Conservation (phyloP, 2,329 filamentous ascomycete species). For the Erysiphe pisi region DNA sequence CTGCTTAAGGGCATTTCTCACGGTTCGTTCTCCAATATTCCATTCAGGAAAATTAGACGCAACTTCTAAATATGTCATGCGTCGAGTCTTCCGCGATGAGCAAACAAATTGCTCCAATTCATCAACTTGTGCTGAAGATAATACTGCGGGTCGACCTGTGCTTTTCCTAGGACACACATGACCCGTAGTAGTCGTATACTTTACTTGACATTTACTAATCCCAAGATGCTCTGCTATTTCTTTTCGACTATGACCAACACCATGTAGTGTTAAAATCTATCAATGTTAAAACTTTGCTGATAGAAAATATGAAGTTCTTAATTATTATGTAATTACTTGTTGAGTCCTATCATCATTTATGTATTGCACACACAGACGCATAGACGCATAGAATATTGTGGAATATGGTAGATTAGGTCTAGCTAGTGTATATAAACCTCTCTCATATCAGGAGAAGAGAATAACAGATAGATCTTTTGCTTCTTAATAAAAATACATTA, state of each 20-base stretch:
- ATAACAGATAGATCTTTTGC: no score
- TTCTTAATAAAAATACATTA: no score
- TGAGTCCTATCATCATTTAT: no score
- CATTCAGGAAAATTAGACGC: not conserved
- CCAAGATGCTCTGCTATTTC: conserved; percentile 16
- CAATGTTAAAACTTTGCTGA: not conserved
- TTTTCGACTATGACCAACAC: conserved; percentile 18
- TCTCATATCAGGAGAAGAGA: no score
- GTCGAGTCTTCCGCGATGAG: not conserved
- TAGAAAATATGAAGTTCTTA: not conserved
- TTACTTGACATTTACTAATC: conserved; percentile 3
- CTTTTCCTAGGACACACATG: not conserved
- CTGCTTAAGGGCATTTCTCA: no score
- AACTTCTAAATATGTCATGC: not conserved
- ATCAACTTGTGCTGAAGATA: conserved; percentile 10
- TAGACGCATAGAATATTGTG: no score
- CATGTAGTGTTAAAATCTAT: not conserved
- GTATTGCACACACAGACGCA: no score
- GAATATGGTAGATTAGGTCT: no score
- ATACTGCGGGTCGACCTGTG: not conserved
- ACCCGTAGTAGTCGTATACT: conserved; percentile 11
- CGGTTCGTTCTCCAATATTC: not conserved
- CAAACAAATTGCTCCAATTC: not conserved
- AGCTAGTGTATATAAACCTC: no score
- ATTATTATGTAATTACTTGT: no score